Evolutionary conservation across 306 rosid species (phyloP).

Genomic region (Gleditsia sinensis): DNA sequence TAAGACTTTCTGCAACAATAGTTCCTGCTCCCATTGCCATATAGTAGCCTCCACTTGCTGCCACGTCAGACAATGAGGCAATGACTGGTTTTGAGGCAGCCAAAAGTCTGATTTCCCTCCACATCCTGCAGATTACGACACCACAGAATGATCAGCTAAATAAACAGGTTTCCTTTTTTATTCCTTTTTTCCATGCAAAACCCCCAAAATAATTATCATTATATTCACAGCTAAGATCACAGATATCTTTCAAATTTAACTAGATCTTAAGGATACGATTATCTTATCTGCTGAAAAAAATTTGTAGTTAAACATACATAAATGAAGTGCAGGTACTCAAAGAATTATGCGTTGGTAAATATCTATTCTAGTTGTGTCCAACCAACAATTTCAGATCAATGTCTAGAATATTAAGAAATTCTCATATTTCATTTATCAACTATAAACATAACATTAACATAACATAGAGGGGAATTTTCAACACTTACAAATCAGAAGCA

Average conservation of each 20-base stretch:
- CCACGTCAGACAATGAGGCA: constrained; percentile 96
- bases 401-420: constrained; percentile 8
- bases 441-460: constrained; percentile 24
- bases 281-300: constrained; percentile 5
- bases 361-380: constrained; percentile 18
- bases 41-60: constrained; percentile 98
- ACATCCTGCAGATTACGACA: constrained; percentile 69
- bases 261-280: neutral
- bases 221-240: constrained; percentile 6
- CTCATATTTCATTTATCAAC: constrained; percentile 26
- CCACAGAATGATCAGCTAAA: constrained; percentile 9
- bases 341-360: neutral
- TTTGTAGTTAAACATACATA: neutral
- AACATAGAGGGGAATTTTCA: constrained; percentile 24
- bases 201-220: constrained; percentile 14
- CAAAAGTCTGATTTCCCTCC: constrained; percentile 97
- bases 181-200: neutral
- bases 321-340: neutral
- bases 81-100: constrained; percentile 93
- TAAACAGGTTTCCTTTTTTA: neutral
- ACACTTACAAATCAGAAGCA: constrained; percentile 97
- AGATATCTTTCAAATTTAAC: constrained; percentile 23
- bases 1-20: constrained; percentile 93
- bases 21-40: constrained; percentile 96
- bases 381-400: constrained; percentile 23